A percentile compares a stretch with the other conserved stretches of the same genome.
Evolutionary conservation across 2,329 filamentous ascomycete species (phyloP).

Genomic region (Mycosphaerella sp.): DNA sequence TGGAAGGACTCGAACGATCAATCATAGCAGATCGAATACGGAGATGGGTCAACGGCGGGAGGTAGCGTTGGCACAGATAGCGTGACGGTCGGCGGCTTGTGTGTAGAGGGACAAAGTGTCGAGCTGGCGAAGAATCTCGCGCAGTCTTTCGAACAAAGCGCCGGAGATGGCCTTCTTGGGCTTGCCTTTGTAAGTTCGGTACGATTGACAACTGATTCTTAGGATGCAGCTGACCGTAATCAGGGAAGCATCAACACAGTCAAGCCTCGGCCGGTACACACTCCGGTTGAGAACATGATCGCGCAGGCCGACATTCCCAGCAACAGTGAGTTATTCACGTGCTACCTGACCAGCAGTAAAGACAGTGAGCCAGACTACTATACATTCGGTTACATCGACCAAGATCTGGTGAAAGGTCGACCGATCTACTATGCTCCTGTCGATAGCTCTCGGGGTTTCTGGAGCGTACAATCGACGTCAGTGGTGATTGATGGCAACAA

Average conservation of each 20-base stretch:
- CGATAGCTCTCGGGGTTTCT: slow-evolving; percentile 61
- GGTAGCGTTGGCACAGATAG: slow-evolving; percentile 60
- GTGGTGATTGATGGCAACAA: slow-evolving; percentile 52
- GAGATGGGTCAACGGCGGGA: slow-evolving; percentile 61
- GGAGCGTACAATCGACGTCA: slow-evolving; percentile 56
- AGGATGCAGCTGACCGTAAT: slow-evolving; percentile 45
- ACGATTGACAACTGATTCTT: neutral
- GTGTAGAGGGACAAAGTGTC: slow-evolving; percentile 56
- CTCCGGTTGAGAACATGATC: slow-evolving; percentile 66
- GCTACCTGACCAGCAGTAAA: slow-evolving; percentile 54
- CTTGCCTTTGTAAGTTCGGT: slow-evolving; percentile 55
- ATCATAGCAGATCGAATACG: slow-evolving; percentile 62
- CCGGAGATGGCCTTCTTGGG: slow-evolving; percentile 60
- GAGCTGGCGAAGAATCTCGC: slow-evolving; percentile 59
- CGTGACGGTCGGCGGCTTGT: slow-evolving; percentile 56
- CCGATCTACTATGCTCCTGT: slow-evolving; percentile 51
- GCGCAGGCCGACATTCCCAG: slow-evolving; percentile 49
- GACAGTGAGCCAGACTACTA: slow-evolving; percentile 53
- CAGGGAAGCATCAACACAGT: slow-evolving; percentile 33
- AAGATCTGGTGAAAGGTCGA: slow-evolving; percentile 47
- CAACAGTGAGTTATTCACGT: slow-evolving; percentile 56
- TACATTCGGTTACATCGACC: slow-evolving; percentile 66
- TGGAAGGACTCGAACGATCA: slow-evolving; percentile 47
- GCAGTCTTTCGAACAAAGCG: slow-evolving; percentile 49
- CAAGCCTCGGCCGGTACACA: slow-evolving; percentile 49